These are phyloP conservation scores for Aaosphaeria arxii DNA, from an alignment of 2,329 filamentous ascomycete genomes.

Conservation along the genomic window DNA sequence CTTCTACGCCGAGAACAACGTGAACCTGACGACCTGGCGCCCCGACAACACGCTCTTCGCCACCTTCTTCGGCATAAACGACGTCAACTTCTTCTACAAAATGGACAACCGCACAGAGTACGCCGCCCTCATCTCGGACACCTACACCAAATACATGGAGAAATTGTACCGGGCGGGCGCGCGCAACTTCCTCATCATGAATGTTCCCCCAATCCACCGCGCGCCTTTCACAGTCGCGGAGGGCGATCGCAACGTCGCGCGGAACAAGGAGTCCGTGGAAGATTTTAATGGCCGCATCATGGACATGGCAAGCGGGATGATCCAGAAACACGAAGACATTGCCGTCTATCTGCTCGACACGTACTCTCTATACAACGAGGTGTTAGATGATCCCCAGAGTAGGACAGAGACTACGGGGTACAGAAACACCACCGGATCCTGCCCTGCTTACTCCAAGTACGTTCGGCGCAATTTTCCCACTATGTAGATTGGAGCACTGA, in stretches of 20 bases:
- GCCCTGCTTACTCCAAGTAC: constrained; percentile 52
- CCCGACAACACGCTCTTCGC: constrained; percentile 46
- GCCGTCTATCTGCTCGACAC: constrained; percentile 54
- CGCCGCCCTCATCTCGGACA: constrained; percentile 32
- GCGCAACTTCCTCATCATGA: constrained; percentile 51
- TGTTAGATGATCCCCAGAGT: constrained; percentile 52
- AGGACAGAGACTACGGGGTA: constrained; percentile 51
- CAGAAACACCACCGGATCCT: constrained; percentile 57
- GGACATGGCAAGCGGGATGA: constrained; percentile 42
- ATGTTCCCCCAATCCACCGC: constrained; percentile 49
- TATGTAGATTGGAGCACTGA: background rate
- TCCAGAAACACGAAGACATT: constrained; percentile 39
- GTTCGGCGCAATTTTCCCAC: constrained; percentile 7
- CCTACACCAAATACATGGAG: constrained; percentile 36
- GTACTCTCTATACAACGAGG: constrained; percentile 49
- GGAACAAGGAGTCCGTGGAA: constrained; percentile 27
- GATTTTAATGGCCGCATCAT: constrained; percentile 52
- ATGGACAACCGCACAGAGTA: constrained; percentile 32
- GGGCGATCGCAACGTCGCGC: constrained; percentile 35
- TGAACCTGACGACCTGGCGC: constrained; percentile 1
- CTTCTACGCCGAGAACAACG: background rate
- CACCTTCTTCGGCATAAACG: constrained; percentile 57
- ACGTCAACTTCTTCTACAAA: constrained; percentile 52
- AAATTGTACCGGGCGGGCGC: constrained; percentile 46
- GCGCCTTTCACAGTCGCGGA: constrained; percentile 49